phyloP scores from a whole-genome alignment of 768 basidiomycete genomes.

The Termitomyces titanicus region DNA sequence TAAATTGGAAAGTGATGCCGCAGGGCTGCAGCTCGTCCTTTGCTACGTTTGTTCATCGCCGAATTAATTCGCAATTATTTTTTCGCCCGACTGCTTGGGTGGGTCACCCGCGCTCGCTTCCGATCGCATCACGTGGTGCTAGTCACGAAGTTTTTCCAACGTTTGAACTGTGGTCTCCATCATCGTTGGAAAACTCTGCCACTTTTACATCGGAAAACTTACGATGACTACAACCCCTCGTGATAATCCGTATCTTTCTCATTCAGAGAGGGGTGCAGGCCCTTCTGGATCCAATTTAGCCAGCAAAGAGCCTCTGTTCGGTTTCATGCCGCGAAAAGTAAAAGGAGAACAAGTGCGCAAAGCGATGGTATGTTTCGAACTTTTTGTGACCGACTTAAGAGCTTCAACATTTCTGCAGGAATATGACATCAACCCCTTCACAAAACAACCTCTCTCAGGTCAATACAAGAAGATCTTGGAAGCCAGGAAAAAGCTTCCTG shows the following conservation, averaged over 20 bases:
- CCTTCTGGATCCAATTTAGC: constrained; percentile 12
- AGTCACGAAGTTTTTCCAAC: neutral
- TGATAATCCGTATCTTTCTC: constrained; percentile 52
- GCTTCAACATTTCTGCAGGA: constrained; percentile 41
- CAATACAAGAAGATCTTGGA: constrained; percentile 87
- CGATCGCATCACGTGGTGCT: neutral
- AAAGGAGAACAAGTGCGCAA: constrained; percentile 59
- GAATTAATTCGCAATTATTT: too few relatives aligned
- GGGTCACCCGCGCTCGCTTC: too few relatives aligned
- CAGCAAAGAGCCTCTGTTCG: constrained; percentile 62
- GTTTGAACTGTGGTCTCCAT: neutral
- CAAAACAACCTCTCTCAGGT: constrained; percentile 67
- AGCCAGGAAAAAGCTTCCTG: constrained; percentile 83
- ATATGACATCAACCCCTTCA: constrained; percentile 85
- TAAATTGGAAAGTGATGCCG: neutral
- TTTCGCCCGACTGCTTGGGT: too few relatives aligned
- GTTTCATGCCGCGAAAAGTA: constrained; percentile 70
- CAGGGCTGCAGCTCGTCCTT: too few relatives aligned
- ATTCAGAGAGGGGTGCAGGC: constrained; percentile 30
- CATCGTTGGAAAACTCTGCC: neutral
- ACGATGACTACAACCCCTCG: constrained; percentile 4
- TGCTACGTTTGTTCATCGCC: too few relatives aligned
- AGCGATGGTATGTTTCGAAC: constrained; percentile 55
- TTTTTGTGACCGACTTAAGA: neutral
- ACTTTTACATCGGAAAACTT: neutral